Evolutionary conservation across 768 basidiomycete species (phyloP), one percentile per base, ranked within the genome.

Genomic region (Lactarius psammicola): DNA sequence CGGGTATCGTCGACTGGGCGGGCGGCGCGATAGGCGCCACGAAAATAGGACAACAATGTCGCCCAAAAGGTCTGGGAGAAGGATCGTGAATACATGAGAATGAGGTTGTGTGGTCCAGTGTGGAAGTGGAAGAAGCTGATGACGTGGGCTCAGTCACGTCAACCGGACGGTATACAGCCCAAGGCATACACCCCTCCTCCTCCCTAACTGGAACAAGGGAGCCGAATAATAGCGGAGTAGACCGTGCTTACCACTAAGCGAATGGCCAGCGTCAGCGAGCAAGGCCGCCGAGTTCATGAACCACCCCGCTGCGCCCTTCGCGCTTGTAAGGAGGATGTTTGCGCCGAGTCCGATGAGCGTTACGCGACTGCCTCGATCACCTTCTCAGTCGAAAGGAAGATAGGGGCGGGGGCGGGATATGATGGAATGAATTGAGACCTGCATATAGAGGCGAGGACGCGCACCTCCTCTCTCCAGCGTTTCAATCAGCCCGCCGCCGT

Each of bases 231-330:
- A 26, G n/a, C 28, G 38, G 46, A 38, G 59, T 40, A 26, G 58
- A 38, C 20, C 61, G 36, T 36, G 82, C 87, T 69, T 69, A 92
- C 91, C 94, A 72, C 91, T 92, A 67, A 92, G 66, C 0, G 91
- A 93, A 74, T 99, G 96, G 28, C 92, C 95, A 0, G 95, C 95
- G 71, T 98, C 96, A 3, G 96, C 96, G 18, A 98, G 81, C 51
- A 98, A 79, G 0, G 93, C 87, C 9, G 94, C 94, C 7, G 92
- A 94, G 71, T 98, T 94, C 83, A 92, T 84, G 73, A 84, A 87
- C 85, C 89, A 90, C 26, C 95, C 97, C 44, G 96, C 95, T 13
- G 82, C 72, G 44, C 94, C 96, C 75, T 99, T 99, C 34, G 87
- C 80, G 18, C 79, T 80, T 0, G 95, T 97, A 68, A 99, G 78